Conservation (phyloP, 2,329 filamentous ascomycete species). For the Aspergillus felis region DNA sequence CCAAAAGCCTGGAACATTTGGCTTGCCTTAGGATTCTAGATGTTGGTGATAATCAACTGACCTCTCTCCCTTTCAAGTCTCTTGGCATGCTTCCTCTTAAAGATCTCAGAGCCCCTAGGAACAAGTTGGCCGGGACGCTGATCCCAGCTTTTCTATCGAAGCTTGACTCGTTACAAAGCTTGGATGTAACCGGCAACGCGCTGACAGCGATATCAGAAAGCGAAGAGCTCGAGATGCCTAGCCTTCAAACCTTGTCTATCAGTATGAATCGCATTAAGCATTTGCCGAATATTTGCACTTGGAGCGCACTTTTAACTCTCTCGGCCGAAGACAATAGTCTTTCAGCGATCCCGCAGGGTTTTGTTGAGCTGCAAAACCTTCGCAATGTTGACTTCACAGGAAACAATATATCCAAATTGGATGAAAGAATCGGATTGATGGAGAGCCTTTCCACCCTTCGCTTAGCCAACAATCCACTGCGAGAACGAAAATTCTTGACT, state of each 20-base stretch:
- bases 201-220: conserved; percentile 52
- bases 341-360: conserved; percentile 68
- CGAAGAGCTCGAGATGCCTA: conserved; percentile 60
- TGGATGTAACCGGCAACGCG: conserved; percentile 76
- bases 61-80: conserved; percentile 64
- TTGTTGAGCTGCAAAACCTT: conserved; percentile 63
- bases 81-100: conserved; percentile 66
- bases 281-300: conserved; percentile 71
- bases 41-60: conserved; percentile 73
- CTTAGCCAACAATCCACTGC: conserved; percentile 82
- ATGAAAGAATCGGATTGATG: conserved; percentile 76
- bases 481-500: conserved; percentile 79
- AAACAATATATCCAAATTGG: conserved; percentile 75
- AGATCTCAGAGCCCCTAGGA: conserved; percentile 72
- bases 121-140: conserved; percentile 69
- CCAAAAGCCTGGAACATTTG: conserved; percentile 63
- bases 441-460: conserved; percentile 69
- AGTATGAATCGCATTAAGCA: conserved; percentile 72
- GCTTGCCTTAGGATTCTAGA: conserved; percentile 70
- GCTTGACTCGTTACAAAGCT: conserved; percentile 63
- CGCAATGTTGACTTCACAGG: conserved; percentile 77
- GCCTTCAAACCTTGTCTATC: conserved; percentile 69
- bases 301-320: conserved; percentile 69
- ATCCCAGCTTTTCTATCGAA: conserved; percentile 59
- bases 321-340: conserved; percentile 80